A percentile compares a stretch with the other conserved stretches of the same genome.
phyloP scores from a whole-genome alignment of 495 filamentous ascomycete species.

The Hypoxylon crocopeplum region DNA sequence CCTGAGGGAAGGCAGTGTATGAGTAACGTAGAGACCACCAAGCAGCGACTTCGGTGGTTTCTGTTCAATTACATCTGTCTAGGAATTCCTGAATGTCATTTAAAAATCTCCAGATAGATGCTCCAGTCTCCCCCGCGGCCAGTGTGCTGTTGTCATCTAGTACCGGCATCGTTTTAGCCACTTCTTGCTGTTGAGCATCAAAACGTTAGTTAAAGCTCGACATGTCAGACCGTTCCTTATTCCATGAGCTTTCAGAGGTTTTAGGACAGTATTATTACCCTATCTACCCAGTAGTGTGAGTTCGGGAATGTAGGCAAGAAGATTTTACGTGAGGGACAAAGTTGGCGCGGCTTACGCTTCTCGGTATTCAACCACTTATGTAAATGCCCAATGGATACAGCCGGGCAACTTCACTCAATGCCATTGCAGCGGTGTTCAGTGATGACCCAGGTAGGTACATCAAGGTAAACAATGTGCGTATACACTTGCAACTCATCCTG shows the following conservation, averaged over 20 bases:
- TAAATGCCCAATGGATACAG: constrained; percentile 50
- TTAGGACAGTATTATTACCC: neutral
- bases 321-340: constrained; percentile 57
- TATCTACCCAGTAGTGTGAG: neutral
- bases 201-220: no score
- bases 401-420: constrained; percentile 45
- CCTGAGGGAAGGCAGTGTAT: constrained; percentile 64
- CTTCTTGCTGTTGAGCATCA: neutral
- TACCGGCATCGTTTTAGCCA: constrained; percentile 56
- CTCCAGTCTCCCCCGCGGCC: constrained; percentile 60
- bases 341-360: constrained; percentile 51
- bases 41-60: constrained; percentile 56
- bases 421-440: constrained; percentile 49
- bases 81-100: constrained; percentile 13
- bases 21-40: constrained; percentile 58
- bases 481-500: constrained; percentile 56
- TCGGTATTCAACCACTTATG: constrained; percentile 61
- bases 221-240: no score
- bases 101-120: constrained; percentile 58
- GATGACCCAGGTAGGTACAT: constrained; percentile 49
- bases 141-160: constrained; percentile 68
- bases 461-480: constrained; percentile 69
- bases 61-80: neutral
- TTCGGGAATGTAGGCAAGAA: constrained; percentile 45
- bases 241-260: neutral